Base-by-base conservation (phyloP, 2,329 filamentous ascomycete genomes). In the Simplicillium aogashimaense region DNA sequence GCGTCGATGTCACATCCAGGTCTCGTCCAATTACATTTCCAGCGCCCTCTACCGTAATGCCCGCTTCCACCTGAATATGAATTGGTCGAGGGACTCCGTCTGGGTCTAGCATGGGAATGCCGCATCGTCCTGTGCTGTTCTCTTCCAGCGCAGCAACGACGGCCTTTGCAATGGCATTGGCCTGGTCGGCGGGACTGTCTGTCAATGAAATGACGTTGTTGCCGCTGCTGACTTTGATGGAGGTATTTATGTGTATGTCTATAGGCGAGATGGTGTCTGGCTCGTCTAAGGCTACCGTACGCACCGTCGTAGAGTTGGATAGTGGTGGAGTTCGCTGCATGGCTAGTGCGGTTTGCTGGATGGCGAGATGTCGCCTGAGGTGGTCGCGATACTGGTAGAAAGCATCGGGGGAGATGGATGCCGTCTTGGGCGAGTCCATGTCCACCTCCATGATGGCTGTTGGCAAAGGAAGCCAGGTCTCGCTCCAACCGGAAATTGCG, bases 131-230 rank as follows among this genome's bases (percentile, higher is more conserved):
- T 4, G 57, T 55, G 48, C 63, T 62, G 44, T 63, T 63, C 20
- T 66, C 56, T 29, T 64, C 56, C 2, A 77, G 52, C 3, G 67
- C 63, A 11, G 60, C 49, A 11, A 72, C 58, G 3, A 77, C 55
- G 4, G 68, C 59, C 7, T 58, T 53, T 9, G 69, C 63, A 43
- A 76, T 59, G 42, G 58, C 48, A 49, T 60, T 51, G 51, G 68
- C 66, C 36, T 63, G 59, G 4, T 56, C 53, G 5, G 61, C 52
- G 2, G 66, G 59, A 5, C 64, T 59, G 3, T 61, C 51, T 1
- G 56, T 49, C 15, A 73, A 51, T 15, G 65, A 64, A 35, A 74
- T 54, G 37, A 71, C 51, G 53, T 78, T 78, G 53, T 66, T 59
- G 53, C 61, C 61, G 44, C 65, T 66, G 30, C 56, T 54, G 47